phyloP scores from a whole-genome alignment of 176 grass and related monocot species.

The Eragrostis nindensis region DNA sequence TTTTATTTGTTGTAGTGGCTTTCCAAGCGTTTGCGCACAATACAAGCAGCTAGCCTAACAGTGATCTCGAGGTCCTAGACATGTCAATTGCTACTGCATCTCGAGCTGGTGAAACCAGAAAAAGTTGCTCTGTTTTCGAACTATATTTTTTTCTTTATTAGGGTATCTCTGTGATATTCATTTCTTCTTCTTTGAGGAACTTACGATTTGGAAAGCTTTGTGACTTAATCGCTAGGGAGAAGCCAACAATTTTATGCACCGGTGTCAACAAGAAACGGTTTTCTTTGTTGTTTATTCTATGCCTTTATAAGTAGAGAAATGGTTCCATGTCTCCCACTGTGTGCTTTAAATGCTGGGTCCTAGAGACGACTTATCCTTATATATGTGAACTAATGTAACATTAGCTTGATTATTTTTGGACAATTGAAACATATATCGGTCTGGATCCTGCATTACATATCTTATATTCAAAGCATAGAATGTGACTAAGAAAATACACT shows the following conservation, averaged over 20 bases:
- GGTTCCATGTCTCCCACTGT: neutral
- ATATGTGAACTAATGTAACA: slow-evolving; percentile 6
- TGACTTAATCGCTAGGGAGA: no score
- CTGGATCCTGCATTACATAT: neutral
- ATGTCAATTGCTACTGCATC: slow-evolving; percentile 6
- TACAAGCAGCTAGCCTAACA: neutral
- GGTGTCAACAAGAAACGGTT: no score
- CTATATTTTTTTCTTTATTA: neutral
- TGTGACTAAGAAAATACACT: neutral
- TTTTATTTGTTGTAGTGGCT: neutral
- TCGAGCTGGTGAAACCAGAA: neutral
- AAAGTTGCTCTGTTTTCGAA: neutral
- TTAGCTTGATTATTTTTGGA: slow-evolving; percentile 8
- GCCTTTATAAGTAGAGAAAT: neutral
- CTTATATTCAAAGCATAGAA: slow-evolving; percentile 7
- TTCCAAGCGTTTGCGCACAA: neutral
- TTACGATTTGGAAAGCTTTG: no score
- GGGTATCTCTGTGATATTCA: neutral
- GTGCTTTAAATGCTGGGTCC: neutral
- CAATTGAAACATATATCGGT: slow-evolving; percentile 14
- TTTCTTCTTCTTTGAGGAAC: no score
- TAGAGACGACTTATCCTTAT: neutral
- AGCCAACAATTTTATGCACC: no score
- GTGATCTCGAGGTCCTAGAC: neutral
- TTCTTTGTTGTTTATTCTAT: neutral